A percentile compares a stretch with the other conserved stretches of the same genome.
Conservation (phyloP, 306 rosid genomes). For the Erythrophleum fordii region DNA sequence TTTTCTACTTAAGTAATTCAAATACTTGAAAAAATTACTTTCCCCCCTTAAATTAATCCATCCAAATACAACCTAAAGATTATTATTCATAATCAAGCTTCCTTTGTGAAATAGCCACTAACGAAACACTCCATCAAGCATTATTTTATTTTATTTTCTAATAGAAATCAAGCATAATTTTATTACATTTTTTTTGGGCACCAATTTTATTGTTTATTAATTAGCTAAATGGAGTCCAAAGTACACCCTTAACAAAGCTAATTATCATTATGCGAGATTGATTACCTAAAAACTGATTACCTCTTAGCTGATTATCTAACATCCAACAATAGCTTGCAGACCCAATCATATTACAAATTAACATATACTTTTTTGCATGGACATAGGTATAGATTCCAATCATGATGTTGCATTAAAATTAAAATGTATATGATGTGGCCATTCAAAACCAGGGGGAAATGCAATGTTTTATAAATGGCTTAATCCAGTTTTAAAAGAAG, state of each 20-base stretch:
- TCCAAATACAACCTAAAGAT: no score
- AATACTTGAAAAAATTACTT: background rate
- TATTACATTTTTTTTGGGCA: no score
- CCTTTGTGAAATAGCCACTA: background rate
- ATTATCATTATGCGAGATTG: background rate
- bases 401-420: slow-evolving; percentile 4
- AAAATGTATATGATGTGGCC: slow-evolving; percentile 10
- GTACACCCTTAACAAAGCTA: background rate
- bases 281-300: background rate
- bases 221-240: background rate
- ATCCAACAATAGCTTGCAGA: background rate
- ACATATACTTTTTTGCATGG: background rate
- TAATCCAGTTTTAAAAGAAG: background rate
- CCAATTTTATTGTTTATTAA: no score
- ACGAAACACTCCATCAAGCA: background rate
- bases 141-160: no score
- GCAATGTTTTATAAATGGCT: slow-evolving; percentile 25
- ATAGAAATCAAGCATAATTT: background rate
- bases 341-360: background rate
- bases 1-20: background rate
- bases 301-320: background rate
- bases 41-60: background rate
- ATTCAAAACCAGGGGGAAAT: slow-evolving; percentile 13
- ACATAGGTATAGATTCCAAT: background rate
- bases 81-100: no score